Evolutionary conservation across 768 basidiomycete genomes (phyloP), one percentile per base, ranked within the genome.

Genomic region (Leucocoprinus birnbaumii): DNA sequence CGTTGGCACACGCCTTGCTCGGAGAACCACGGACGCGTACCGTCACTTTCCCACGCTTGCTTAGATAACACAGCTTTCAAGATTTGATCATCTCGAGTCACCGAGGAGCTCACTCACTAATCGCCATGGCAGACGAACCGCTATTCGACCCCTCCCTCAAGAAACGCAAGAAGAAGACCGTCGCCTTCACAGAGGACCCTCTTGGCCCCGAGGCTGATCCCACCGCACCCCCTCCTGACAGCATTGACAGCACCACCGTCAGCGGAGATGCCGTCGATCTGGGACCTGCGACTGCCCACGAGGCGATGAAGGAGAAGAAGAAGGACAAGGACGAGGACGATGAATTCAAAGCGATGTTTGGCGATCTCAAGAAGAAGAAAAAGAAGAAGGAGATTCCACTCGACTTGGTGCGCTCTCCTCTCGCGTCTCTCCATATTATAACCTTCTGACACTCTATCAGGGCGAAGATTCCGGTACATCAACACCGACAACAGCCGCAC

Each of bases 361-460:
- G 87, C 2, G 91, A 91, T 66, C 66, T 91, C 67, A 93, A 91
- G 80, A 93, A 89, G 80, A 93, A 92, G 71, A 93, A 92, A 75
- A 94, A 93, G 77, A 91, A 89, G 78, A 93, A 91, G 69, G 91
- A 92, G 54, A 89, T 93, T 56, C 90, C 89, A 3, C 79, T 91
- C 67, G 89, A 91, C 70, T 72, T 91, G 57, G 89, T 89, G 66
- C 60, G 87, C 74, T 24, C 43, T 18, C 9, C 31, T 18, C 10
- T 35, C 16, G 7, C 5, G 21, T 31, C 21, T 19, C 6, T 27
- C 2, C 21, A 25, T 31, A 25, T 14, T 55, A 52, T 59, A 87
- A n/a, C n/a, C n/a, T n/a, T n/a, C n/a, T n/a, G n/a, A n/a, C n/a
- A n/a, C n/a, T n/a, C n/a, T n/a, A n/a, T n/a, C n/a, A n/a, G 86